Conservation (phyloP, 108 stramenopile species). For the Nitzschia sp. region DNA sequence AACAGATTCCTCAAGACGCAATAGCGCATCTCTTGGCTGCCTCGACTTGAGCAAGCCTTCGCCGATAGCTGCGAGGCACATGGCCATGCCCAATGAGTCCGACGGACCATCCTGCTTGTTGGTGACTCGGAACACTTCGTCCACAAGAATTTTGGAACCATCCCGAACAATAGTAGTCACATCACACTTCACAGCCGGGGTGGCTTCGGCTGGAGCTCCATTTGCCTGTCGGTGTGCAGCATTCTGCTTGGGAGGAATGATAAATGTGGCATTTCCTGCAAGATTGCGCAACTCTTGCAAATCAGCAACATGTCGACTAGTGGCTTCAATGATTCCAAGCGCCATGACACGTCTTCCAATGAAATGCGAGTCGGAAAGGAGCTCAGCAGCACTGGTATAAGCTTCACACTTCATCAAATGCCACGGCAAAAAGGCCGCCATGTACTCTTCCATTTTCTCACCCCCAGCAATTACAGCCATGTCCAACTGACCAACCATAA, state of each 20-base stretch:
- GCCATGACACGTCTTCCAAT: conserved; percentile 66
- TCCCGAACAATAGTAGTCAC: conserved; percentile 66
- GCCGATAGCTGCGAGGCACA: conserved; percentile 82
- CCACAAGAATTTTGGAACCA: conserved; percentile 68
- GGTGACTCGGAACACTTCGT: conserved; percentile 57
- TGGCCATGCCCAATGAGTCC: conserved; percentile 68
- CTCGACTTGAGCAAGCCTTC: conserved; percentile 75
- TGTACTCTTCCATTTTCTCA: conserved; percentile 79
- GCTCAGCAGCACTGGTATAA: conserved; percentile 55
- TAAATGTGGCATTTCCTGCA: conserved; percentile 33
- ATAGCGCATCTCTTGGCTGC: conserved; percentile 76
- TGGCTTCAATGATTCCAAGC: conserved; percentile 77
- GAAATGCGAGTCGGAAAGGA: conserved; percentile 61
- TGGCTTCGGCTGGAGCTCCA: neutral
- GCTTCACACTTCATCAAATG: conserved; percentile 74
- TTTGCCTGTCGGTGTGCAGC: neutral
- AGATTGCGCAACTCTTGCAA: conserved; percentile 70
- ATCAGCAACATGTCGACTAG: conserved; percentile 78
- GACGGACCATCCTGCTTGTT: conserved; percentile 46
- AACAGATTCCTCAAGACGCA: conserved; percentile 76
- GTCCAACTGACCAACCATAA: conserved; percentile 43
- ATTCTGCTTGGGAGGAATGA: conserved; percentile 1
- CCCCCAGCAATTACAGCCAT: conserved; percentile 48
- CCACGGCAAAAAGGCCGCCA: conserved; percentile 65
- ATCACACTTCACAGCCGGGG: conserved; percentile 39